Conservation (phyloP, 768 basidiomycete species). For the Rhizopogon roseolus region DNA sequence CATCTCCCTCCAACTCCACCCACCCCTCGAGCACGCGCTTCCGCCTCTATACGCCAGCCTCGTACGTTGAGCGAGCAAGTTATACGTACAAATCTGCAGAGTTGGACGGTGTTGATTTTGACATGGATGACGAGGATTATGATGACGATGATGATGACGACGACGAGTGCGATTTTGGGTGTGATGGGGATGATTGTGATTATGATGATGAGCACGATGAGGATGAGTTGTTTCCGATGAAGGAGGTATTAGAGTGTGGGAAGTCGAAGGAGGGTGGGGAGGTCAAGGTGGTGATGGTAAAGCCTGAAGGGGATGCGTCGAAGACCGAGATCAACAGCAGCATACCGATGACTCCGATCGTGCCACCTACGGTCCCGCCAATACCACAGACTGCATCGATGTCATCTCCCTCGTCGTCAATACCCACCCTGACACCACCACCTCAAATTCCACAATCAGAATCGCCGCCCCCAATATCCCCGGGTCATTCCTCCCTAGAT, state of each 20-base stretch:
- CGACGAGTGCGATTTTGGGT: conserved; percentile 21
- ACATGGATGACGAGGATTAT: conserved; percentile 24
- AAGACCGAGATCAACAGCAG: too few species aligned
- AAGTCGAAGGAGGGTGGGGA: neutral
- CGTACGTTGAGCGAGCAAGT: conserved; percentile 10
- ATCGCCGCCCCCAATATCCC: too few species aligned
- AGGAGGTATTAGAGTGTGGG: neutral
- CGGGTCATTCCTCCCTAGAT: too few species aligned
- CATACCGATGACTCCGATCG: too few species aligned
- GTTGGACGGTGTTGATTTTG: conserved; percentile 21
- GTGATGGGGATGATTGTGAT: conserved; percentile 13
- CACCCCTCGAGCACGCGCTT: conserved; percentile 13
- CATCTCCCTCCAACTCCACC: neutral
- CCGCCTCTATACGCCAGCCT: conserved; percentile 24
- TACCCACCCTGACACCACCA: too few species aligned
- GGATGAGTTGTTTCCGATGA: neutral
- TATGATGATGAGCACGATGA: conserved; percentile 10
- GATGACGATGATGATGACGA: conserved; percentile 25
- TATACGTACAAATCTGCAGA: conserved; percentile 23
- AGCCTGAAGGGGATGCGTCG: neutral
- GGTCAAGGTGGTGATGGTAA: neutral
- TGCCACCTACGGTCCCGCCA: too few species aligned
- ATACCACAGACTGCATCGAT: too few species aligned
- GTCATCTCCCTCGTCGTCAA: too few species aligned
- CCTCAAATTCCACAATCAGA: too few species aligned